phyloP scores from a whole-genome alignment of 2,329 filamentous ascomycete genomes.

The Metarhizium robertsii region DNA sequence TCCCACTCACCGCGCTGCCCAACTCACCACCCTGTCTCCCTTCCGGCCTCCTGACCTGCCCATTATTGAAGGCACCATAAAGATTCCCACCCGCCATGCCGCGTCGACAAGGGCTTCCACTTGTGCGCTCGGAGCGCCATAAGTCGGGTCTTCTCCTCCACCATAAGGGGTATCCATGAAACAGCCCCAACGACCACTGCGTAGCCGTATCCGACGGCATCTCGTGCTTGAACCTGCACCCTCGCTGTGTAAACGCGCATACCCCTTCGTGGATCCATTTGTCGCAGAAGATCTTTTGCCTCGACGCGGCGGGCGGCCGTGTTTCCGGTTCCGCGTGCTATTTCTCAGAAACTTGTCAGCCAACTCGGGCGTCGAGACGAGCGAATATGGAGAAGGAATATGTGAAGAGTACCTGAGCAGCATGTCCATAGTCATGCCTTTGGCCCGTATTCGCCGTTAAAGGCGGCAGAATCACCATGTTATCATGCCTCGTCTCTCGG shows the following conservation, averaged over 20 bases:
- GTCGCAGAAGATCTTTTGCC: constrained; percentile 68
- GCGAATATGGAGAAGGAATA: too few relatives aligned
- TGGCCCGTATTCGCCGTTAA: constrained; percentile 19
- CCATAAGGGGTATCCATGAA: constrained; percentile 52
- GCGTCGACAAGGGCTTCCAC: too few relatives aligned
- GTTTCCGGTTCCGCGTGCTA: too few relatives aligned
- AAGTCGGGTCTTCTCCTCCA: constrained; percentile 47
- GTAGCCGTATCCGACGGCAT: constrained; percentile 65
- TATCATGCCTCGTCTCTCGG: constrained; percentile 27
- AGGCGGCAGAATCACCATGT: constrained; percentile 38
- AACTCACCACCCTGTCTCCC: too few relatives aligned
- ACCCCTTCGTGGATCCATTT: constrained; percentile 83
- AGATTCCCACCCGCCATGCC: too few relatives aligned
- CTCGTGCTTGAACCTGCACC: constrained; percentile 83
- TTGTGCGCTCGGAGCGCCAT: constrained; percentile 9
- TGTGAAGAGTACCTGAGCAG: too few relatives aligned
- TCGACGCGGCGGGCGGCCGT: constrained; percentile 3
- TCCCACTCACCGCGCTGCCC: too few relatives aligned
- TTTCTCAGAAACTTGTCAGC: too few relatives aligned
- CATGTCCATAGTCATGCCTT: background rate
- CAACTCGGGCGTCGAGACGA: too few relatives aligned
- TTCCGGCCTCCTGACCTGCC: too few relatives aligned
- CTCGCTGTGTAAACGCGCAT: constrained; percentile 77
- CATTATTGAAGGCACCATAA: too few relatives aligned
- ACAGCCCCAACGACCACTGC: constrained; percentile 62